Evolutionary conservation across 1,284 basidiomycete species (phyloP), one percentile per base, ranked within the genome.

Genomic region (Thecaphora thlaspeos): DNA sequence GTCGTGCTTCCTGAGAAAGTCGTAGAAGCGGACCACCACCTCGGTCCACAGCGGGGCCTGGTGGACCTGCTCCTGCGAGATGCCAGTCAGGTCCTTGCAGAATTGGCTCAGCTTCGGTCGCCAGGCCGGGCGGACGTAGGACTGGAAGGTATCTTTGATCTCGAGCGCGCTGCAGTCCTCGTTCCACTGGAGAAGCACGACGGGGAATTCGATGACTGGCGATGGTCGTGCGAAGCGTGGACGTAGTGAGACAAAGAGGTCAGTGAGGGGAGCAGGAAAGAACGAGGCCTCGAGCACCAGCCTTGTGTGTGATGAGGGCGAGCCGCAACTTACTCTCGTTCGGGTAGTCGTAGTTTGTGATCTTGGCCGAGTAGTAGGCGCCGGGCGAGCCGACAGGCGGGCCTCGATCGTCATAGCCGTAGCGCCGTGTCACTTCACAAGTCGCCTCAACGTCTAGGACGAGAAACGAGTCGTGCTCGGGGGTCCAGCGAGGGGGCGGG

Each of bases 31-130:
- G 14, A 81, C 79, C 43, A 92, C 79, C 43, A 91, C 85, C 46
- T 84, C 81, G 15, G 86, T 81, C 76, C 94, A 96, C 1, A 81
- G 81, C 12, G 91, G 90, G 1, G 91, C 87, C 8, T 75, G 52
- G 75, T 95, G 85, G 43, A 96, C 87, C 79, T 90, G 87, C 58
- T 91, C 90, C 83, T 97, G 93, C 15, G 86, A 87, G 52, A 98
- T 92, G 15, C 92, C 91, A 5, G 94, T 98, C 45, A 98, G 82
- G 30, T 84, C 79, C 4, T 82, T 89, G 78, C 93, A 97, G 76
- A 95, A 98, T 18, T 83, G 80, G 17, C 88, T 87, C 10, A 98
- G 82, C 43, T 79, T 81, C 0, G 92, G 91, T 43, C 84, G 82
- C 89, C 91, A 96, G 2, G 86, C 87, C 7, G 94, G 94, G 69